Percentiles rank a stretch among this genome's conserved stretches.
phyloP scores from a whole-genome alignment of 2,329 filamentous ascomycete genomes.

The Fusarium solani-melongenae region DNA sequence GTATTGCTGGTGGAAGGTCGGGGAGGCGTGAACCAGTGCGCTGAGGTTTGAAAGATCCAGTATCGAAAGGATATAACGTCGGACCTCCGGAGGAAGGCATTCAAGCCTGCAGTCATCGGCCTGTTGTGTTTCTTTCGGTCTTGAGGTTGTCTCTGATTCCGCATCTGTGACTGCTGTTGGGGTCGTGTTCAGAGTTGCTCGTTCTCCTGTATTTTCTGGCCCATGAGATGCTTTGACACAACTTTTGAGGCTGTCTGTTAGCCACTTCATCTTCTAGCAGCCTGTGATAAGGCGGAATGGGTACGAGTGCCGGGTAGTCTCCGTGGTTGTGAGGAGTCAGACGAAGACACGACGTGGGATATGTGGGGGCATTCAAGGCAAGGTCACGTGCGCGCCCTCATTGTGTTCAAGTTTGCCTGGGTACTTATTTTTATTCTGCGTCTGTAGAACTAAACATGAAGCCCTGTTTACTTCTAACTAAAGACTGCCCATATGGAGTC shows the following conservation, averaged over 20 bases:
- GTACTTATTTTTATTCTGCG: too few species aligned
- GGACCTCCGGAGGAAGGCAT: slow-evolving; percentile 4
- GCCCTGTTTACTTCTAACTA: too few species aligned
- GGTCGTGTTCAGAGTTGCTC: background rate
- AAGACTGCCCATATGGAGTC: too few species aligned
- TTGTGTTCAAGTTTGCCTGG: background rate
- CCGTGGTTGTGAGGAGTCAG: background rate
- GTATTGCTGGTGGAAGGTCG: slow-evolving; percentile 18
- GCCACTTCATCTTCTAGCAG: background rate
- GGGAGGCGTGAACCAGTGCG: slow-evolving; percentile 15
- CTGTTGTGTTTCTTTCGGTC: background rate
- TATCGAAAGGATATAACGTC: slow-evolving; percentile 10
- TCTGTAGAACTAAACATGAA: too few species aligned
- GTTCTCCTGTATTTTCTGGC: background rate
- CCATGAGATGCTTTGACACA: background rate
- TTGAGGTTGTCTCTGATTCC: background rate
- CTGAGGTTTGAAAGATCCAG: slow-evolving; percentile 8
- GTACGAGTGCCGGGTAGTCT: background rate
- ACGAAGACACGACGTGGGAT: background rate
- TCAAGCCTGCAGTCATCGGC: background rate
- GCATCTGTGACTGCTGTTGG: background rate
- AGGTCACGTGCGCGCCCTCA: background rate
- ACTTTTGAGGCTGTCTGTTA: background rate
- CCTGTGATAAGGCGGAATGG: background rate
- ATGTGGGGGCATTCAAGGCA: background rate